Evolutionary conservation across 257 asterid genomes (phyloP), one percentile per base, ranked within the genome.

Genomic region (Buddleja alternifolia): DNA sequence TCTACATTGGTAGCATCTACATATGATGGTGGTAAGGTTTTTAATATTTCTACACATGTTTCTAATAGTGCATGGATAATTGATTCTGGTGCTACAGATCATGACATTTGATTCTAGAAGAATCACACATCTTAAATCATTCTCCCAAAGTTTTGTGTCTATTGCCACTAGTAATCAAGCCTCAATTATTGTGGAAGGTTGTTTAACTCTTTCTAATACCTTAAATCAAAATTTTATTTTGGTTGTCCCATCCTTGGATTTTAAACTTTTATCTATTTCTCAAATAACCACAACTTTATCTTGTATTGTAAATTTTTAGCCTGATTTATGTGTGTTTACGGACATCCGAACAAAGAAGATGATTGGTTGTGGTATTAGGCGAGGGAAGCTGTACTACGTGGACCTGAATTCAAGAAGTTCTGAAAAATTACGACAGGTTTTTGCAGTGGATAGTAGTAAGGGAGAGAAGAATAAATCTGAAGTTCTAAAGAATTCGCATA

Each of bases 171-270:
- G n/a, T n/a, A n/a, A n/a, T n/a, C n/a, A n/a, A n/a, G n/a, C n/a
- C n/a, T n/a, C n/a, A n/a, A 14, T 69, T 0, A 17, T 25, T 42
- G 24, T 48, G n/a, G 48, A 69, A 57, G 46, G 44, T 45, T 67
- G n/a, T 7, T 56, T 45, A 7, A 0, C 59, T 29, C 15, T 42
- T 0, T 23, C 24, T 44, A 7, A 69, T 32, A 45, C 14, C 7
- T 47, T 69, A 4, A 29, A 46, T 12, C 7, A 57, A 11, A 63
- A 61, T 29, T 56, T 17, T 32, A 44, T 32, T 14, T 29, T 56
- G n/a, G 44, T 56, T 25, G 63, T 56, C n/a, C 63, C 45, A 14
- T 29, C 63, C 3, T 32, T 56, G 23, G 63, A 56, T 56, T 56
- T 25, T 12, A 56, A 56, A 10, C 42, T 56, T 32, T 29, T 56